Percentiles rank a stretch among this genome's conserved stretches.
phyloP scores from a whole-genome alignment of 306 rosid genomes.

The Corylus avellana region DNA sequence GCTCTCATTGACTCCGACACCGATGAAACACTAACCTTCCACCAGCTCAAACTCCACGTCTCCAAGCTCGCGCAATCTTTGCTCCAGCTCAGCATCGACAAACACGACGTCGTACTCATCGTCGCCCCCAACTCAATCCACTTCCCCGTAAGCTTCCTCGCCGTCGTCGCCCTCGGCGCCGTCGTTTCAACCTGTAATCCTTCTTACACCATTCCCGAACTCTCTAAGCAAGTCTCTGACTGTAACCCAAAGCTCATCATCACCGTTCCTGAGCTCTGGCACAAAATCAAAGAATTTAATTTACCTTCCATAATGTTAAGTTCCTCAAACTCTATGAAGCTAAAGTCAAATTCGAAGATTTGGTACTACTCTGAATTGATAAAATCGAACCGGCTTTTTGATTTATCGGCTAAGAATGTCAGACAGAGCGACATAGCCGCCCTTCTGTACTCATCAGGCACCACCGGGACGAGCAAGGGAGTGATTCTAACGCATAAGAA shows the following conservation, averaged over 20 bases:
- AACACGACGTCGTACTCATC: conserved; percentile 38
- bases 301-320: conserved; percentile 31
- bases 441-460: conserved; percentile 55
- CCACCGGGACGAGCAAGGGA: conserved; percentile 56
- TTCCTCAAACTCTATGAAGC: neutral
- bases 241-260: conserved; percentile 43
- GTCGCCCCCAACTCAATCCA: conserved; percentile 32
- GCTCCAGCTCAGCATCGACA: conserved; percentile 20
- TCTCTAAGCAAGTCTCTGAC: conserved; percentile 39
- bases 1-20: conserved; percentile 40
- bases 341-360: neutral
- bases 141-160: conserved; percentile 26
- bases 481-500: conserved; percentile 50
- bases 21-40: conserved; percentile 39
- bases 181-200: conserved; percentile 39
- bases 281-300: conserved; percentile 16
- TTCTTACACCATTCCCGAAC: conserved; percentile 27
- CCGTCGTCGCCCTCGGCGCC: conserved; percentile 29
- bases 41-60: conserved; percentile 38
- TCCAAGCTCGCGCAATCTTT: conserved; percentile 29
- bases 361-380: conserved; percentile 35
- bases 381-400: neutral
- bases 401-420: conserved; percentile 10
- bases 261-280: conserved; percentile 34
- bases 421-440: conserved; percentile 48